A percentile compares a stretch with the other conserved stretches of the same genome.
Conservation (phyloP, 306 rosid genomes). For the Dryas alaskensis region DNA sequence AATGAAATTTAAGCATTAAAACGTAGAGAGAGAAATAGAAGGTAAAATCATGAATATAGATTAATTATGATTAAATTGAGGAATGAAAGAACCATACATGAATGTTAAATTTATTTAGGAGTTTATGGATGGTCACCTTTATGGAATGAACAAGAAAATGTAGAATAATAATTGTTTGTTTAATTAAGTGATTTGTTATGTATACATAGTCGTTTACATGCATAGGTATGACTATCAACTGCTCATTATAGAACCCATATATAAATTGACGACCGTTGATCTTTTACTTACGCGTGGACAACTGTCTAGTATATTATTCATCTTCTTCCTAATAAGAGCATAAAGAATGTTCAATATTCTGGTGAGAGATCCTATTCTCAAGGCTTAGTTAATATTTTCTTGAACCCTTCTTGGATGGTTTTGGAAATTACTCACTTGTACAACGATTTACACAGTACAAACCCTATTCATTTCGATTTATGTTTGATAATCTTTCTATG, state of each 20-base stretch:
- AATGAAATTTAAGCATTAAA: too few relatives aligned
- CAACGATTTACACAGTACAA: too few relatives aligned
- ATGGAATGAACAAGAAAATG: background rate
- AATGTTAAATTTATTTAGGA: background rate
- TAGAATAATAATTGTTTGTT: background rate
- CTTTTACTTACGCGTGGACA: background rate
- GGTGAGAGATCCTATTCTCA: constrained; percentile 9
- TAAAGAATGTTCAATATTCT: background rate
- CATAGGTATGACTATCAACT: too few relatives aligned
- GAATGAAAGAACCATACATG: too few relatives aligned
- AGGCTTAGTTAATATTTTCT: background rate
- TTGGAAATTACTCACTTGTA: background rate
- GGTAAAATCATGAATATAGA: too few relatives aligned
- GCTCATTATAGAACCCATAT: too few relatives aligned
- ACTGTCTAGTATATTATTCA: background rate
- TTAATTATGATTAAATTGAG: too few relatives aligned
- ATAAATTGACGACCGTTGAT: background rate
- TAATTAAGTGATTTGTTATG: background rate
- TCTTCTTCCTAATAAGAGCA: background rate
- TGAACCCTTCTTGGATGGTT: background rate
- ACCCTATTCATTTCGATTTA: too few relatives aligned
- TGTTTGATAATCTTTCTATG: too few relatives aligned
- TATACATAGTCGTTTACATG: background rate
- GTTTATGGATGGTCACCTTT: background rate
- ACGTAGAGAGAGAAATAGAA: too few relatives aligned